These are phyloP conservation scores for Trichoderma harzianum DNA, from an alignment of 2,329 filamentous ascomycete genomes.

Conservation along the genomic window DNA sequence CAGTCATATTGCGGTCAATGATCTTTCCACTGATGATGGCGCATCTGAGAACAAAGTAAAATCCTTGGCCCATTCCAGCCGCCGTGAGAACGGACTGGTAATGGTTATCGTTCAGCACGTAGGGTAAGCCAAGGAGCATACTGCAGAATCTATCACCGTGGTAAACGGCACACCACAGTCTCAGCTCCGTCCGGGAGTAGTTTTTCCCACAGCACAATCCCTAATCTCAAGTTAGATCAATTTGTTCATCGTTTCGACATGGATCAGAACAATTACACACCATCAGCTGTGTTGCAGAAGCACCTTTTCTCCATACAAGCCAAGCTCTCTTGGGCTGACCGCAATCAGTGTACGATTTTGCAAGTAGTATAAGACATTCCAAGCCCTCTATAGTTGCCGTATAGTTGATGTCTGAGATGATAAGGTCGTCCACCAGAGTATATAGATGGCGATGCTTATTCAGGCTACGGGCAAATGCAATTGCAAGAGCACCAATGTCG, in stretches of 20 bases:
- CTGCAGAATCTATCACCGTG: slow-evolving; percentile 42
- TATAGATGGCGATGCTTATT: slow-evolving; percentile 31
- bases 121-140: slow-evolving; percentile 40
- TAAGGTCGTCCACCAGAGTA: slow-evolving; percentile 37
- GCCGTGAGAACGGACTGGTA: slow-evolving; percentile 4
- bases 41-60: slow-evolving; percentile 23
- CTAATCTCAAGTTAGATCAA: not conserved
- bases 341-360: slow-evolving; percentile 42
- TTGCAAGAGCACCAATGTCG: slow-evolving; percentile 37
- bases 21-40: slow-evolving; percentile 40
- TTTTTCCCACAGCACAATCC: slow-evolving; percentile 5
- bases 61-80: not conserved
- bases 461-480: slow-evolving; percentile 34
- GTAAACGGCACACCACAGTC: slow-evolving; percentile 25
- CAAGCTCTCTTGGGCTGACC: slow-evolving; percentile 43
- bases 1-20: slow-evolving; percentile 39
- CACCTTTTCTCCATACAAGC: slow-evolving; percentile 39
- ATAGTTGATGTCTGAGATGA: slow-evolving; percentile 40
- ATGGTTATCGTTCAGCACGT: slow-evolving; percentile 21
- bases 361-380: slow-evolving; percentile 41
- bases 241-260: too few species aligned
- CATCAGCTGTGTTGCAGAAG: slow-evolving; percentile 42
- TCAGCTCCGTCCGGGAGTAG: slow-evolving; percentile 24
- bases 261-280: slow-evolving; percentile 27
- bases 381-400: slow-evolving; percentile 40